Conservation (phyloP, 1,284 basidiomycete species). For the Dichomitus squalens region DNA sequence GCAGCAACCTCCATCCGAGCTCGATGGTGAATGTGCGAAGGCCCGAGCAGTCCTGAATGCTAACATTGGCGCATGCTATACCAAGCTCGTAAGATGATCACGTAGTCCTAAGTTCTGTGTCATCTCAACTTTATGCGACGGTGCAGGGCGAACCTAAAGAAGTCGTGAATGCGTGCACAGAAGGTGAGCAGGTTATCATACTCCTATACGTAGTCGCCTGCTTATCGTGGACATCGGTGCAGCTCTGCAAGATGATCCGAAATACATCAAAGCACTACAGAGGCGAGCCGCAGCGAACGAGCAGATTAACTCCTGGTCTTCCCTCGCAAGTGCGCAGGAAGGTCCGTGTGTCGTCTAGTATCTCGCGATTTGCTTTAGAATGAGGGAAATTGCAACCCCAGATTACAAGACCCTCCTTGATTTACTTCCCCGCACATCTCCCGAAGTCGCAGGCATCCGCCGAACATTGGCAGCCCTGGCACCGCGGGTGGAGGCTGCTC, state of each 20-base stretch:
- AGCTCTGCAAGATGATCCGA: slow-evolving; percentile 87
- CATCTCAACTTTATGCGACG: slow-evolving; percentile 30
- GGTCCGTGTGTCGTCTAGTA: slow-evolving; percentile 47
- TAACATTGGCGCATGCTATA: slow-evolving; percentile 81
- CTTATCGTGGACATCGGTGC: slow-evolving; percentile 6
- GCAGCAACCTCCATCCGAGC: slow-evolving; percentile 26
- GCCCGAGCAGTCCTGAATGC: slow-evolving; percentile 71
- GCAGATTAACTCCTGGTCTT: slow-evolving; percentile 78
- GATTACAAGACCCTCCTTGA: slow-evolving; percentile 77
- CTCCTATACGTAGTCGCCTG: slow-evolving; percentile 1
- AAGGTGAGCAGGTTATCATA: slow-evolving; percentile 47
- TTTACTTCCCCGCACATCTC: slow-evolving; percentile 59
- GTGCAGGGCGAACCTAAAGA: slow-evolving; percentile 79
- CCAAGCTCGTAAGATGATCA: slow-evolving; percentile 62
- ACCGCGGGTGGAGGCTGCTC: slow-evolving; percentile 70
- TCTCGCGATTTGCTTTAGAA: neutral
- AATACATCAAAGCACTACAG: slow-evolving; percentile 87
- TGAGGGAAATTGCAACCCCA: slow-evolving; percentile 35
- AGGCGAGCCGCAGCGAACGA: slow-evolving; percentile 87
- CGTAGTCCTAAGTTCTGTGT: neutral
- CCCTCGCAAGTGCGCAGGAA: slow-evolving; percentile 81
- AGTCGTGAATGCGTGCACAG: slow-evolving; percentile 75
- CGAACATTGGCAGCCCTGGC: slow-evolving; percentile 58
- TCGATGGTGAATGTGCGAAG: slow-evolving; percentile 53
- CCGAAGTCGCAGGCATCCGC: slow-evolving; percentile 51